Evolutionary conservation across 768 basidiomycete species (phyloP), one percentile per base, ranked within the genome.

Genomic region (Mycena albidolilacea): DNA sequence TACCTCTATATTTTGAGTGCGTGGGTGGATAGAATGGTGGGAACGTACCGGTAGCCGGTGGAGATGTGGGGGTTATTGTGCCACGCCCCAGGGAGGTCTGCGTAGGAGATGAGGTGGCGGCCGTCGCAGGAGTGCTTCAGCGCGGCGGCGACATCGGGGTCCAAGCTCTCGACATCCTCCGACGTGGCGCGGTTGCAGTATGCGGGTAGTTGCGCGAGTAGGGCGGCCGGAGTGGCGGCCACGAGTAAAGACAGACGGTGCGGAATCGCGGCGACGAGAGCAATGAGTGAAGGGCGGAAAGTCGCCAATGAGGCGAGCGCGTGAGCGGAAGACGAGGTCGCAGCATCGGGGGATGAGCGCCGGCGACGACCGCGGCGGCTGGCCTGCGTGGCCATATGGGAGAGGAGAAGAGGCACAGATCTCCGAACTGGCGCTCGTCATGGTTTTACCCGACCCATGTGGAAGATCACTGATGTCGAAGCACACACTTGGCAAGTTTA

Each of bases 21-120:
- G 15, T 1, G 2, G 37, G 30, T 2, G 23, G 30, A 23, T 17
- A 14, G 4, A 57, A 8, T 30, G 35, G 44, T 3, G 10, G 10
- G n/a, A 11, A 52, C 44, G 67, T 9, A 69, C 52, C 70, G 70
- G n/a, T 71, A 71, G 3, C 57, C 52, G 14, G 46, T 61, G 5
- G 23, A n/a, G 5, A 67, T 17, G 39, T 52, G 52, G 1, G 70
- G 55, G 10, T 52, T 66, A 44, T 65, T 50, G 6, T 35, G 55
- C 64, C 70, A 71, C 10, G 37, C 57, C 8, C 0, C 21, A 7
- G 70, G 70, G 3, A 71, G 50, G 46, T 39, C 58, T 21, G 12
- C n/a, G 48, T 48, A 52, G 4, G 15, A 21, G 58, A 71, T 54
- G 35, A 66, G 58, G 1, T 41, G 64, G 19, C 30, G 10, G 14